Conservation (phyloP, 129 eudicot genomes). For the Pseudognaphalium luteoalbum region DNA sequence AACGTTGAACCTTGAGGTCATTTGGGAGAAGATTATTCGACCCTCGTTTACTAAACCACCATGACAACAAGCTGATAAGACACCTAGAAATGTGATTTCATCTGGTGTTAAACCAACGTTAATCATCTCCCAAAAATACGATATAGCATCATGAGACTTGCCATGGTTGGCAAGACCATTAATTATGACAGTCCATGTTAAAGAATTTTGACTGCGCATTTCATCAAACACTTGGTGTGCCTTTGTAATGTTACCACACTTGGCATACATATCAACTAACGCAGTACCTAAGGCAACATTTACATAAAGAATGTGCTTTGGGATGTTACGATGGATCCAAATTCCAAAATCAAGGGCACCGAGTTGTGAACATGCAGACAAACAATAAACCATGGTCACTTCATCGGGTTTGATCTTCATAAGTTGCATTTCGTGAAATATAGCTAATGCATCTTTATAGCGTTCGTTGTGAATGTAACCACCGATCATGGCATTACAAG, state of each 20-base stretch:
- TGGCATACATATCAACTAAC: constrained; percentile 80
- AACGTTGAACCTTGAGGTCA: constrained; percentile 49
- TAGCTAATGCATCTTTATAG: constrained; percentile 51
- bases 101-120: constrained; percentile 56
- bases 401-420: constrained; percentile 50
- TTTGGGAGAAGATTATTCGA: constrained; percentile 50
- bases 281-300: constrained; percentile 64
- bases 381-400: constrained; percentile 63
- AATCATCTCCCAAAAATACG: constrained; percentile 55
- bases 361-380: constrained; percentile 70
- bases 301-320: constrained; percentile 43
- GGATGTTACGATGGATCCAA: constrained; percentile 64
- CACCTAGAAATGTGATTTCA: constrained; percentile 67
- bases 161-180: constrained; percentile 75
- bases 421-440: constrained; percentile 61
- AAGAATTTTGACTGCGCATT: constrained; percentile 44
- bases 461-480: constrained; percentile 60
- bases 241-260: constrained; percentile 62
- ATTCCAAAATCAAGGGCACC: constrained; percentile 81
- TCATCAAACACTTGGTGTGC: constrained; percentile 63
- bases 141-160: constrained; percentile 49
- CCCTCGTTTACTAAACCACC: constrained; percentile 78
- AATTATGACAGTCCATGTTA: constrained; percentile 69
- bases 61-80: constrained; percentile 76
- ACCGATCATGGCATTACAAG: constrained; percentile 73